Percentiles rank a stretch among this genome's conserved stretches.
Conservation (phyloP, 495 filamentous ascomycete genomes). For the Chaetomidium leptoderma region DNA sequence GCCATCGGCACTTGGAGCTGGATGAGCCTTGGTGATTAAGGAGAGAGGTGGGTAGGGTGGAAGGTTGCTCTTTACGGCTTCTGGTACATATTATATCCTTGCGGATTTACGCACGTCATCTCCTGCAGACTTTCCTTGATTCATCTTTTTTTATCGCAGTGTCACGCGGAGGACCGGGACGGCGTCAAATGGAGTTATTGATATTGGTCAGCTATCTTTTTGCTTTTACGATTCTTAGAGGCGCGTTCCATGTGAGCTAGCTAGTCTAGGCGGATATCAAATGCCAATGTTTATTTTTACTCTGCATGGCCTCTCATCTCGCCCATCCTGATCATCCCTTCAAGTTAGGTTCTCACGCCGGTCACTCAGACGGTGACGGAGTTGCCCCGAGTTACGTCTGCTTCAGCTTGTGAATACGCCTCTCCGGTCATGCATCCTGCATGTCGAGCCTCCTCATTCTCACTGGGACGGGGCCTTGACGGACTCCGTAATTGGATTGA, state of each 20-base stretch:
- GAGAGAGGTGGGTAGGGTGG: background rate
- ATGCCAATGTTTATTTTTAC: background rate
- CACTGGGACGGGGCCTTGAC: too few species aligned
- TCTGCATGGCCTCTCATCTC: too few species aligned
- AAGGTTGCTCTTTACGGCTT: background rate
- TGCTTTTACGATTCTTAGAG: background rate
- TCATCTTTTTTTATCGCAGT: background rate
- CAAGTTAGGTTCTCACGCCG: too few species aligned
- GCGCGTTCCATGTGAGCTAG: background rate
- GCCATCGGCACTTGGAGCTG: constrained; percentile 24
- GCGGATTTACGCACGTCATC: background rate
- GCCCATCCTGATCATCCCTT: too few species aligned
- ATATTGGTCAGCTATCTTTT: constrained; percentile 1
- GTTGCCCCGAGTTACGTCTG: too few species aligned
- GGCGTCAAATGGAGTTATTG: constrained; percentile 11
- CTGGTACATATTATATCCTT: background rate
- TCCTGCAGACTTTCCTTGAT: background rate
- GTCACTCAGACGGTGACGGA: too few species aligned
- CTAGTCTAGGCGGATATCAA: background rate
- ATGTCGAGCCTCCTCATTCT: too few species aligned
- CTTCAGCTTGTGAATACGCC: too few species aligned
- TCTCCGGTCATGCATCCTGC: too few species aligned
- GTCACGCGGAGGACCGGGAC: background rate
- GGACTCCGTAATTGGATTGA: too few species aligned
- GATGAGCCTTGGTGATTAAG: constrained; percentile 33